phyloP scores from a whole-genome alignment of 2,329 filamentous ascomycete genomes.

The Aspergillus ochraceoroseus region DNA sequence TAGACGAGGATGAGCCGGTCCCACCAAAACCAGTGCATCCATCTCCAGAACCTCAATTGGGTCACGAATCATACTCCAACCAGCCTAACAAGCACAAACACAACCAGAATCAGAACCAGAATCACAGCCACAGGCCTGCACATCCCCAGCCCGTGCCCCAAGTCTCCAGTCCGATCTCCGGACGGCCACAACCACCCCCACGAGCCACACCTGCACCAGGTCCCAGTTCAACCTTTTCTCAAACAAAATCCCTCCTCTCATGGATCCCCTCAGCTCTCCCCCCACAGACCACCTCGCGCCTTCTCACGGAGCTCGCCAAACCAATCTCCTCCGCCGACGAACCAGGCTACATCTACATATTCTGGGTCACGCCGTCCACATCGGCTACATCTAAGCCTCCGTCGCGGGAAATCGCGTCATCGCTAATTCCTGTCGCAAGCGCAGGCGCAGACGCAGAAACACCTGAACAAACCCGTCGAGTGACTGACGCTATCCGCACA shows the following conservation, averaged over 20 bases:
- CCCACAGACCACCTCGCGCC: constrained; percentile 61
- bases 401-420: constrained; percentile 56
- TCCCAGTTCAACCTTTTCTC: constrained; percentile 23
- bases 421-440: constrained; percentile 51
- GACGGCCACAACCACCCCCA: constrained; percentile 3
- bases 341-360: constrained; percentile 95
- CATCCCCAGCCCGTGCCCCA: constrained; percentile 14
- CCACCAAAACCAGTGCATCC: constrained; percentile 22
- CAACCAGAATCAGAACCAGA: too few relatives aligned
- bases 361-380: constrained; percentile 78
- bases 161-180: too few relatives aligned
- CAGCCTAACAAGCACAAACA: too few relatives aligned
- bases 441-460: constrained; percentile 8
- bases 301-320: constrained; percentile 72
- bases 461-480: constrained; percentile 26
- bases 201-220: constrained; percentile 6
- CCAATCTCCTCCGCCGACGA: constrained; percentile 70
- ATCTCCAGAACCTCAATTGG: constrained; percentile 11
- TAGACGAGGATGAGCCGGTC: constrained; percentile 28
- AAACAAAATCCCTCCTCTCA: constrained; percentile 51
- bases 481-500: constrained; percentile 37
- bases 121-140: neutral
- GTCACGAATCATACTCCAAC: neutral
- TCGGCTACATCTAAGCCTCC: constrained; percentile 46
- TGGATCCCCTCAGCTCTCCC: constrained; percentile 66